Conservation (phyloP, 768 basidiomycete genomes). For the Kondoa subrosea region DNA sequence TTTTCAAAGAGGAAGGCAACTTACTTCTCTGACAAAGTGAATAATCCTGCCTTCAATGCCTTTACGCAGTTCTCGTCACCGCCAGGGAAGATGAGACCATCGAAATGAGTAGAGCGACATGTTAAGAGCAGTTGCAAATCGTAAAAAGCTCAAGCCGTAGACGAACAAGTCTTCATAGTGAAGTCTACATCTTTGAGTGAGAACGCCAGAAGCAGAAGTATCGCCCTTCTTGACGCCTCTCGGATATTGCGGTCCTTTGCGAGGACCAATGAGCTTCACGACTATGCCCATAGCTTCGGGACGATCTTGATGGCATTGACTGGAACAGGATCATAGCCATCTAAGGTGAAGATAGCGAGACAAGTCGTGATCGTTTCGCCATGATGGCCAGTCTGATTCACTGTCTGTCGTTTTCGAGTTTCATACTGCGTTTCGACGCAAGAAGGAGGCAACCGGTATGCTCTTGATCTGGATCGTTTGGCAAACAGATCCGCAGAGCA, state of each 20-base stretch:
- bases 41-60: conserved; percentile 50
- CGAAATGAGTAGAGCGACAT: conserved; percentile 66
- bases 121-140: conserved; percentile 21
- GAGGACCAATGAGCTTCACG: conserved; percentile 49
- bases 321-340: conserved; percentile 52
- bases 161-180: conserved; percentile 44
- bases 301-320: conserved; percentile 47
- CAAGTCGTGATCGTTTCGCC: conserved; percentile 47
- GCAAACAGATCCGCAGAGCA: too few relatives aligned
- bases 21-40: conserved; percentile 64
- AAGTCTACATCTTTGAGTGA: conserved; percentile 41
- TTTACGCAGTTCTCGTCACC: conserved; percentile 45
- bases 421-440: conserved; percentile 45
- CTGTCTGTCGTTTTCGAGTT: background rate
- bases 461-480: too few relatives aligned
- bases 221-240: conserved; percentile 22
- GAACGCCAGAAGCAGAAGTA: conserved; percentile 29
- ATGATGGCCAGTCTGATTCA: conserved; percentile 31
- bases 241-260: conserved; percentile 41
- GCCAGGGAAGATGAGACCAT: conserved; percentile 61
- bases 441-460: too few relatives aligned
- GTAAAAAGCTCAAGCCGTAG: background rate
- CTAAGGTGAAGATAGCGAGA: conserved; percentile 55
- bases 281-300: conserved; percentile 42
- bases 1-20: too few relatives aligned